These are phyloP conservation scores for Gracilaria gracilis DNA, from an alignment of 23 red algal genomes.

Conservation along the genomic window DNA sequence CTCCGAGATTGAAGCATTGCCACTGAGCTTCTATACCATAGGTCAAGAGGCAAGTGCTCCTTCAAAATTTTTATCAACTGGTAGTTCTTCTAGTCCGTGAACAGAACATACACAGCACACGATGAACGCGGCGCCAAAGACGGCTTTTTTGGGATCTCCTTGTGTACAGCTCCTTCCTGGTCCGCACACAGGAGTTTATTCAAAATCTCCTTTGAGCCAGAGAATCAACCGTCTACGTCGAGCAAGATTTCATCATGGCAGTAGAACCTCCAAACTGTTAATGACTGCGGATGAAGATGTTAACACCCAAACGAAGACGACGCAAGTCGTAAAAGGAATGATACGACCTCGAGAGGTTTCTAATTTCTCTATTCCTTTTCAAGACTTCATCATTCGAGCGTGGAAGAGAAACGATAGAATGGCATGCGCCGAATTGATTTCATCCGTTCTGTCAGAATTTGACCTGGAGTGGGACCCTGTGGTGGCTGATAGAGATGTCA, in stretches of 20 bases:
- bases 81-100: not conserved
- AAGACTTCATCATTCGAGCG: slow-evolving; percentile 55
- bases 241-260: not conserved
- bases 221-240: not conserved
- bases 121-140: not conserved
- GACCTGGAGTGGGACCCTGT: slow-evolving; percentile 51
- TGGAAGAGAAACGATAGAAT: slow-evolving; percentile 58
- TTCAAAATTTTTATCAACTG: not conserved
- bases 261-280: not conserved
- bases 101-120: not conserved
- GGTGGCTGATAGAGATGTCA: slow-evolving; percentile 59
- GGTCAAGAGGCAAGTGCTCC: not conserved
- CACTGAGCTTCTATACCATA: not conserved
- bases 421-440: slow-evolving; percentile 54
- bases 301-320: too few relatives aligned
- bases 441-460: slow-evolving; percentile 36
- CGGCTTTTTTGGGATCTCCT: not conserved
- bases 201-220: slow-evolving; percentile 1
- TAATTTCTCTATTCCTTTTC: slow-evolving; percentile 60
- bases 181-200: not conserved
- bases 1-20: not conserved
- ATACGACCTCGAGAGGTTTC: slow-evolving; percentile 35
- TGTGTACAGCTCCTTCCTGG: not conserved
- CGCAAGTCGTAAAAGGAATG: not conserved
- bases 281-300: slow-evolving; percentile 25